phyloP scores from a whole-genome alignment of 2,329 filamentous ascomycete species.

The Cladophialophora immunda region DNA sequence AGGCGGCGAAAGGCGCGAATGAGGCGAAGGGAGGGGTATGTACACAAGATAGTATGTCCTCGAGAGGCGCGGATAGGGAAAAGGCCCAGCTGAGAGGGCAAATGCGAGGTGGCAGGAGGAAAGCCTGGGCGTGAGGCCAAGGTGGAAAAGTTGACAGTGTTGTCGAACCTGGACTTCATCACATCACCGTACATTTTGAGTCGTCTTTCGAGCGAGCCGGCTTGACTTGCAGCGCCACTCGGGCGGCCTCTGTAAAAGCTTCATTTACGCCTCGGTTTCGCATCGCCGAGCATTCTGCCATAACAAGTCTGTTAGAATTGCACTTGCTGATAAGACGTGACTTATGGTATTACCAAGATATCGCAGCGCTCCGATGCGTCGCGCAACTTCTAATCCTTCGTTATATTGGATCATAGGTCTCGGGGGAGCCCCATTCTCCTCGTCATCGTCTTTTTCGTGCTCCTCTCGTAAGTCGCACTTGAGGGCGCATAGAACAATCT shows the following conservation, averaged over 20 bases:
- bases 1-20: slow-evolving; percentile 6
- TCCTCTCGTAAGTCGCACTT: slow-evolving; percentile 95
- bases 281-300: slow-evolving; percentile 92
- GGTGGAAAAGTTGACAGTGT: slow-evolving; percentile 1
- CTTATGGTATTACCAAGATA: slow-evolving; percentile 71
- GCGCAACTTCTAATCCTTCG: slow-evolving; percentile 87
- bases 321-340: background rate
- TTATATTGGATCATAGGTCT: slow-evolving; percentile 79
- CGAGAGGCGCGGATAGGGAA: background rate
- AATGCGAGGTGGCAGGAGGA: slow-evolving; percentile 1
- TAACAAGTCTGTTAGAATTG: slow-evolving; percentile 3
- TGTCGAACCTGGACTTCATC: slow-evolving; percentile 14
- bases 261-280: slow-evolving; percentile 98
- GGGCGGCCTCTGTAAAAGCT: slow-evolving; percentile 95
- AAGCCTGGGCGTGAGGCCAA: background rate
- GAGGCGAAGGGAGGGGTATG: slow-evolving; percentile 22
- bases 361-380: slow-evolving; percentile 88
- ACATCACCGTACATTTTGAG: slow-evolving; percentile 43
- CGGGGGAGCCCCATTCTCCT: slow-evolving; percentile 45
- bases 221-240: slow-evolving; percentile 77
- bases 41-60: slow-evolving; percentile 12
- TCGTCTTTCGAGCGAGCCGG: slow-evolving; percentile 47
- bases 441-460: slow-evolving; percentile 74
- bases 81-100: background rate
- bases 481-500: slow-evolving; percentile 91